Evolutionary conservation across 805 yeast genomes (phyloP).

Genomic region (Candida coleopterorum): DNA sequence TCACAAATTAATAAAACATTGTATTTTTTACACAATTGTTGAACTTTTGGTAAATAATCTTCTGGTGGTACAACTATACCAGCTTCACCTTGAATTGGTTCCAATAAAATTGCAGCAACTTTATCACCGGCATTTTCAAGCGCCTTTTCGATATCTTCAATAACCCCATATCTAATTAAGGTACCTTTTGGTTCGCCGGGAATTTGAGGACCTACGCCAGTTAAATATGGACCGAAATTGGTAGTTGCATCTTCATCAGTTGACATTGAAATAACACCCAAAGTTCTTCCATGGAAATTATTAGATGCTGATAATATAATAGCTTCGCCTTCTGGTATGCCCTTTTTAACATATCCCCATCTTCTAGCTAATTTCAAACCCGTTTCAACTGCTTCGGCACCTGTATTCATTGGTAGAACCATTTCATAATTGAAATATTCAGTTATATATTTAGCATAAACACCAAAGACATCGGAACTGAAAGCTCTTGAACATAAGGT

Average conservation of each 20-base stretch:
- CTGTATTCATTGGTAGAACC: constrained; percentile 97
- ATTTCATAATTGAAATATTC: constrained; percentile 86
- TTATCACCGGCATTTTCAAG: constrained; percentile 78
- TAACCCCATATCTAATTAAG: constrained; percentile 72
- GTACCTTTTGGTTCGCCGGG: constrained; percentile 65
- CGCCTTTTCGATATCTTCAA: constrained; percentile 83
- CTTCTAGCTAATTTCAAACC: constrained; percentile 91
- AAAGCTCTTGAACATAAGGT: constrained; percentile 92
- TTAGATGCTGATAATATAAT: constrained; percentile 81
- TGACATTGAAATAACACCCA: constrained; percentile 93
- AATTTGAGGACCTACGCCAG: constrained; percentile 76
- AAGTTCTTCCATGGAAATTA: constrained; percentile 95
- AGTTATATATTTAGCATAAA: constrained; percentile 80
- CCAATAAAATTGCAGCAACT: constrained; percentile 86
- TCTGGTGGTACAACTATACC: constrained; percentile 93
- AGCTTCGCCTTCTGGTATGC: constrained; percentile 79
- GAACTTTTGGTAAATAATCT: constrained; percentile 72
- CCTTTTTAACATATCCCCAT: constrained; percentile 92
- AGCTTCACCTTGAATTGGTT: constrained; percentile 98
- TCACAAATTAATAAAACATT: constrained; percentile 90
- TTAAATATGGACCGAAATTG: constrained; percentile 85
- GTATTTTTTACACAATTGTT: constrained; percentile 70
- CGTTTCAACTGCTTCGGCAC: constrained; percentile 98
- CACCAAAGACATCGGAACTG: constrained; percentile 82
- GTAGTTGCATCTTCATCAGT: constrained; percentile 91